Percentiles rank a stretch among this genome's conserved stretches.
Evolutionary conservation across 352 stramenopile genomes (phyloP).

Genomic region (Phytophthora sojae): DNA sequence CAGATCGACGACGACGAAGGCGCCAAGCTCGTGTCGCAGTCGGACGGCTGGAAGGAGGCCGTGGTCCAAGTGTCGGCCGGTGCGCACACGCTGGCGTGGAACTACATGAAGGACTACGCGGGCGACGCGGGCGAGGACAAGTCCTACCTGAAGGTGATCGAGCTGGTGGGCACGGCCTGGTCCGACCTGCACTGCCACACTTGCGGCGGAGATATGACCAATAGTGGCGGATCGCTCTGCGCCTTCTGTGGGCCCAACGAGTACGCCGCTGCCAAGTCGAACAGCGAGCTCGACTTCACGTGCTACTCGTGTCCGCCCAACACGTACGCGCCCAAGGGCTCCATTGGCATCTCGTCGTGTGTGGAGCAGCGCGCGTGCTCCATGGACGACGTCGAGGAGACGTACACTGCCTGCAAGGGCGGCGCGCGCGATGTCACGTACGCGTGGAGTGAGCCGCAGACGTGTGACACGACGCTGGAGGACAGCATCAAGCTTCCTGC

Average conservation of each 20-base stretch:
- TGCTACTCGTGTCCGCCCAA: constrained; percentile 74
- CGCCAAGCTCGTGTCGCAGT: constrained; percentile 63
- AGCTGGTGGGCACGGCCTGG: constrained; percentile 82
- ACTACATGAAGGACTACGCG: constrained; percentile 84
- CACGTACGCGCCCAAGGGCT: constrained; percentile 74
- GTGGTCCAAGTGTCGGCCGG: constrained; percentile 62
- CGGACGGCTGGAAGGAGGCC: constrained; percentile 75
- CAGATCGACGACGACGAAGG: constrained; percentile 71
- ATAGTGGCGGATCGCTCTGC: constrained; percentile 77
- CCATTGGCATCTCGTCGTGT: constrained; percentile 74
- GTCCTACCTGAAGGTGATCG: constrained; percentile 80
- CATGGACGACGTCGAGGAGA: constrained; percentile 67
- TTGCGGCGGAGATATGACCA: constrained; percentile 82
- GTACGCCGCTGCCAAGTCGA: constrained; percentile 72
- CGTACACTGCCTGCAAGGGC: constrained; percentile 62
- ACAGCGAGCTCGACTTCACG: constrained; percentile 80
- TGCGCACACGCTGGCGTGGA: constrained; percentile 78
- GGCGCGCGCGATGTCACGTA: constrained; percentile 69
- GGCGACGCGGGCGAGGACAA: constrained; percentile 76
- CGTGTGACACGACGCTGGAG: constrained; percentile 59
- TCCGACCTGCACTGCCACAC: constrained; percentile 78
- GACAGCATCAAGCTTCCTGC: constrained; percentile 54
- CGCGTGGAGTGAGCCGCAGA: constrained; percentile 71
- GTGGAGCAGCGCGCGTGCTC: constrained; percentile 69
- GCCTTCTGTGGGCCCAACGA: constrained; percentile 83